Evolutionary conservation across 1,284 basidiomycete species (phyloP).

Genomic region (Puccinia coronata): DNA sequence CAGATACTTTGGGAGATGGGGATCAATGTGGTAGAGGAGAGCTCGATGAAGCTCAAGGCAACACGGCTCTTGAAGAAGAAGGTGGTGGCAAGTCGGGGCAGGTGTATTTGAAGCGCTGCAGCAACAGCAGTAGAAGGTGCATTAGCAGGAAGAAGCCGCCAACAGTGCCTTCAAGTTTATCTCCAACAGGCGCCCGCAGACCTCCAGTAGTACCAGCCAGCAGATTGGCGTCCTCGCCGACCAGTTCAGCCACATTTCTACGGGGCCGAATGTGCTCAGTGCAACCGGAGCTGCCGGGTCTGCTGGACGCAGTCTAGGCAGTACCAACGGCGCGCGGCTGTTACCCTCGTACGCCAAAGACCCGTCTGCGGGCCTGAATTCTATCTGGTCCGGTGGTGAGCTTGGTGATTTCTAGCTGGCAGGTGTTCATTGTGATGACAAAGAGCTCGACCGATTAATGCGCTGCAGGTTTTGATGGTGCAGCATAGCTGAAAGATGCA

Average conservation of each 20-base stretch:
- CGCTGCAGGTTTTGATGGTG: too few relatives aligned
- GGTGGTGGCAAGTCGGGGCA: slow-evolving; percentile 50
- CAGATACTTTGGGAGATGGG: slow-evolving; percentile 84
- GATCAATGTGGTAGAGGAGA: slow-evolving; percentile 80
- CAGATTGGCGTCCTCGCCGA: slow-evolving; percentile 50
- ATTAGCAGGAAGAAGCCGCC: slow-evolving; percentile 65
- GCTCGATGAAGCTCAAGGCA: slow-evolving; percentile 70
- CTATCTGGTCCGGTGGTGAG: too few relatives aligned
- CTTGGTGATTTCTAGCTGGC: too few relatives aligned
- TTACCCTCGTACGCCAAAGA: slow-evolving; percentile 72
- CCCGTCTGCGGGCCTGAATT: slow-evolving; percentile 70
- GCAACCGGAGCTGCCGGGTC: slow-evolving; percentile 49
- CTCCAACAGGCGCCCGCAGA: slow-evolving; percentile 44
- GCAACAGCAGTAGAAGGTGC: slow-evolving; percentile 56
- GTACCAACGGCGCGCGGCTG: slow-evolving; percentile 50
- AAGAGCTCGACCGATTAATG: too few relatives aligned
- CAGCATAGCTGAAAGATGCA: too few relatives aligned
- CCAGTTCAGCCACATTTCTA: slow-evolving; percentile 52
- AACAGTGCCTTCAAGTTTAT: slow-evolving; percentile 30
- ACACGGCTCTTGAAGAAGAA: slow-evolving; percentile 58
- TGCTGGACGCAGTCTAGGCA: slow-evolving; percentile 38
- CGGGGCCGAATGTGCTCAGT: slow-evolving; percentile 49
- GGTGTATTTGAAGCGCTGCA: slow-evolving; percentile 57
- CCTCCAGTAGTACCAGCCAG: slow-evolving; percentile 50
- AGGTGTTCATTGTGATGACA: too few relatives aligned